Evolutionary conservation across 2,329 filamentous ascomycete genomes (phyloP), one percentile per base, ranked within the genome.

Genomic region (Onygenales sp.): DNA sequence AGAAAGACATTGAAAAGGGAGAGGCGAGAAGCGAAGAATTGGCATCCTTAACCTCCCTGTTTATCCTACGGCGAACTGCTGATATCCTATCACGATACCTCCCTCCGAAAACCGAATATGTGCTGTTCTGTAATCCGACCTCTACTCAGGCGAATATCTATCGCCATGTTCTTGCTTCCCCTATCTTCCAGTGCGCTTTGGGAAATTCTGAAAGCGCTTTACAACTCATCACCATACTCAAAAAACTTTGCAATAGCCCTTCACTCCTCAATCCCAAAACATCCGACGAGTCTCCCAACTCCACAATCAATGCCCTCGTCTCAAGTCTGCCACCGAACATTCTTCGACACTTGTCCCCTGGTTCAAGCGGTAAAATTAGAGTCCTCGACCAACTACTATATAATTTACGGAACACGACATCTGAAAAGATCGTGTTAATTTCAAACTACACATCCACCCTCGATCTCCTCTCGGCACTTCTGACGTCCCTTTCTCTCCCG

Each of bases 391-490:
- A 79, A 51, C 72, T 89, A 7, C 69, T 89, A 1, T 77, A 84
- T 59, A 76, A 75, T 9, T 75, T 89, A 27, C 78, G 76, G 48
- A 77, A 73, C 2, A 80, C 74, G 0, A 86, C 84, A 0, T 70
- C 77, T 1, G 85, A 89, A 61, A 89, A 88, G 61, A 79, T 89
- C 27, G 83, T 89, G 8, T 74, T 89, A 7, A 84, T 89, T n/a
- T 87, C 84, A 17, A 87, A 88, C 63, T 88, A 87, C 64, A 89
- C 85, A 0, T 81, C 82, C 8, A 89, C 85, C 0, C 76, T 89
- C 8, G 82, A 86, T 60, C 75, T 88, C 57, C 77, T 89, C 3
- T 79, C 78, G 43, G 77, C 75, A 2, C 75, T 87, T 2, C 74
- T 88, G 3, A 72, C 75, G 2, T 79, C 81, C 1, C 72, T 85